Conservation (phyloP, 176 grass and related monocot genomes). For the Cymbopogon citratus region DNA sequence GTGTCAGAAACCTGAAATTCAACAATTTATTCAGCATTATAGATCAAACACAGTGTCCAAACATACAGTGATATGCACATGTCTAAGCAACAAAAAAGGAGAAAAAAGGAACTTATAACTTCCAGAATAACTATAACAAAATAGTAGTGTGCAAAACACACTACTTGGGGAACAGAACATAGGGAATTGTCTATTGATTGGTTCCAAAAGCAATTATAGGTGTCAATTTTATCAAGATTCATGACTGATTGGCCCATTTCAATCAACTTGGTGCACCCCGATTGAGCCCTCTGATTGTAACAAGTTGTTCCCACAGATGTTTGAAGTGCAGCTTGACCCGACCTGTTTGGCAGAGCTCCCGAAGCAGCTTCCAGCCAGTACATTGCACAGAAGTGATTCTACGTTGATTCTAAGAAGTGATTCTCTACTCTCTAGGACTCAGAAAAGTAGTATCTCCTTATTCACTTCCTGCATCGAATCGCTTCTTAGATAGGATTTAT, state of each 20-base stretch:
- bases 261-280: neutral
- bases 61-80: neutral
- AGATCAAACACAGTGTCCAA: constrained; percentile 14
- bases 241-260: neutral
- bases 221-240: neutral
- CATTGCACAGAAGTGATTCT: neutral
- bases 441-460: neutral
- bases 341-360: neutral
- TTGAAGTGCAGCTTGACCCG: neutral
- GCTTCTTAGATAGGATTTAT: neutral
- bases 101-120: neutral
- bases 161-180: no score
- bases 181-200: neutral
- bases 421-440: neutral
- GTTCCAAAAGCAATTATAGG: neutral
- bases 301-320: neutral
- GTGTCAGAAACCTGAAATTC: constrained; percentile 73
- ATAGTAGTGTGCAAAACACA: neutral
- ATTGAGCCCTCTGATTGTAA: neutral
- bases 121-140: neutral
- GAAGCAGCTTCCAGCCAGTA: neutral
- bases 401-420: neutral
- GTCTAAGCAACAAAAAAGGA: neutral
- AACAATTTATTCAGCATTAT: neutral
- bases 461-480: neutral